phyloP scores from a whole-genome alignment of 2,329 filamentous ascomycete species.

The Ophiostoma sp. region DNA sequence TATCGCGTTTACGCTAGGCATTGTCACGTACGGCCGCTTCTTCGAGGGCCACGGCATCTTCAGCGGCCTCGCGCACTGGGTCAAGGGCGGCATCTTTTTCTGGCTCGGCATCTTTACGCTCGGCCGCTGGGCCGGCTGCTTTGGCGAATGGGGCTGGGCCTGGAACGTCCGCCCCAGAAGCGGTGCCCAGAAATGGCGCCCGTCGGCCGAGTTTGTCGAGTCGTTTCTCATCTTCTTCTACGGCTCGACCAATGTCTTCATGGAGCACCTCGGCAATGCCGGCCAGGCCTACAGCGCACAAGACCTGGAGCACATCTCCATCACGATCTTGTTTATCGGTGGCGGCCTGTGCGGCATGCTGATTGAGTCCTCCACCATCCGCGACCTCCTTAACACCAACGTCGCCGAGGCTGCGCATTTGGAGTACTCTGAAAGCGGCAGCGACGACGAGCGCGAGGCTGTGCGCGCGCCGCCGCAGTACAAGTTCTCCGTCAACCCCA shows the following conservation, averaged over 20 bases:
- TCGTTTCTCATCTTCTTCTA: conserved; percentile 87
- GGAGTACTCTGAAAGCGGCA: conserved; percentile 31
- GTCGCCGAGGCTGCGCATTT: conserved; percentile 37
- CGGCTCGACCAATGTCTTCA: conserved; percentile 81
- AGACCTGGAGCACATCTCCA: conserved; percentile 88
- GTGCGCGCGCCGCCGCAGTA: conserved; percentile 62
- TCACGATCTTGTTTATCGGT: conserved; percentile 89
- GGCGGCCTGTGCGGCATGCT: conserved; percentile 86
- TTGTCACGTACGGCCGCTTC: conserved; percentile 73
- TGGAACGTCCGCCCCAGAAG: conserved; percentile 76
- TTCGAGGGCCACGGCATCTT: conserved; percentile 69
- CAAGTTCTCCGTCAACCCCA: conserved; percentile 73
- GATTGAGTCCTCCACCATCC: conserved; percentile 67
- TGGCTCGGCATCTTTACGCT: conserved; percentile 85
- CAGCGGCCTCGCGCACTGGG: conserved; percentile 83
- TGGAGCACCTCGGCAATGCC: conserved; percentile 77
- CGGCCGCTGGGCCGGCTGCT: conserved; percentile 84
- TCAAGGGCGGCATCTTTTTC: conserved; percentile 93
- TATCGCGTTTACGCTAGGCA: conserved; percentile 63
- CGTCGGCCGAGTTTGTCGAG: conserved; percentile 83
- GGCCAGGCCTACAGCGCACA: conserved; percentile 65
- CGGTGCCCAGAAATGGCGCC: conserved; percentile 56
- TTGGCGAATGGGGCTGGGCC: conserved; percentile 86
- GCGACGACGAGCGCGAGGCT: conserved; percentile 43
- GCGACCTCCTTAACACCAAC: conserved; percentile 59